Evolutionary conservation across 768 basidiomycete species (phyloP).

Genomic region (Russula emetica): DNA sequence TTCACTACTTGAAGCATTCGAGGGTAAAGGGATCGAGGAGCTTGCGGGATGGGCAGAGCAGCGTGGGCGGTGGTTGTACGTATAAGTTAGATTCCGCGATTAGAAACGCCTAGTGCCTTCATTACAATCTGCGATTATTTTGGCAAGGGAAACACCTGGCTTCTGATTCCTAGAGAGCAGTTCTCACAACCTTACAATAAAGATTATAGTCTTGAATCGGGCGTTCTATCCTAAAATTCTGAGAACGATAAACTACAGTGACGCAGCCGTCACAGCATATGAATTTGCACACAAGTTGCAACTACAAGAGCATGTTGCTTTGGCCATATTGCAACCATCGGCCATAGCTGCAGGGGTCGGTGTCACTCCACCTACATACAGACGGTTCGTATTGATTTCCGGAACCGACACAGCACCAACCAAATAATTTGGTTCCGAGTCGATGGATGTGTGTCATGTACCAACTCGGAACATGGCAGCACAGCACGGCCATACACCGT

Average conservation of each 20-base stretch:
- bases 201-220: not conserved
- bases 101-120: not conserved
- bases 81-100: slow-evolving; percentile 28
- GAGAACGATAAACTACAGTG: not conserved
- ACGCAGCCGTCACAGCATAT: not conserved
- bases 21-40: slow-evolving; percentile 30
- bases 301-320: not conserved
- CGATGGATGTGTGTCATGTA: not conserved
- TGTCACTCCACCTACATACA: not conserved
- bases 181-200: not conserved
- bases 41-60: slow-evolving; percentile 38
- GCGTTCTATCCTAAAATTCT: not conserved
- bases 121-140: not conserved
- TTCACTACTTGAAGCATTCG: slow-evolving; percentile 32
- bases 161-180: not conserved
- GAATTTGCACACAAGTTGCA: not conserved
- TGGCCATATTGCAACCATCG: not conserved
- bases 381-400: not conserved
- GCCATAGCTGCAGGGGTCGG: not conserved
- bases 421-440: not conserved
- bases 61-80: slow-evolving; percentile 41
- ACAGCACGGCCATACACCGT: not conserved
- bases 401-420: not conserved
- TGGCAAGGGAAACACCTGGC: not conserved
- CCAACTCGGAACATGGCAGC: not conserved